phyloP scores from a whole-genome alignment of 805 yeast species.

The Candida pini region DNA sequence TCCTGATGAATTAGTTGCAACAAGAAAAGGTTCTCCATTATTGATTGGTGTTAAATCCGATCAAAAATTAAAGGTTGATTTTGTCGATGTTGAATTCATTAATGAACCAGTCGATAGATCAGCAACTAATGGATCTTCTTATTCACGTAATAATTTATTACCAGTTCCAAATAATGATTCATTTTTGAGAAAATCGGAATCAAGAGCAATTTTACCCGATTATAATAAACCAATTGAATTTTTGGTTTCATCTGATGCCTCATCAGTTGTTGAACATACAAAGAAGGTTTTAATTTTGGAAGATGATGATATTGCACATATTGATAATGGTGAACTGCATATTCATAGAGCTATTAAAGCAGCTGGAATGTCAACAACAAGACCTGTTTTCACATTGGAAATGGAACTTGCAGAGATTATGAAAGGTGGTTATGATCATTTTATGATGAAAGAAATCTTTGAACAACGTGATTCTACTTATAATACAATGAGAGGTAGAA shows the following conservation, averaged over 20 bases:
- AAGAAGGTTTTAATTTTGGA: slow-evolving; percentile 93
- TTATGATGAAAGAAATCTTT: slow-evolving; percentile 97
- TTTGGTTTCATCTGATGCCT: slow-evolving; percentile 93
- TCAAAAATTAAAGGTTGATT: slow-evolving; percentile 91
- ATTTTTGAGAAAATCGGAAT: slow-evolving; percentile 39
- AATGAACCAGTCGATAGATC: slow-evolving; percentile 41
- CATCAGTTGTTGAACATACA: slow-evolving; percentile 94
- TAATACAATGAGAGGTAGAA: slow-evolving; percentile 99
- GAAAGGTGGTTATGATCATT: slow-evolving; percentile 95
- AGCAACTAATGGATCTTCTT: slow-evolving; percentile 8
- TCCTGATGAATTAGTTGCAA: slow-evolving; percentile 94
- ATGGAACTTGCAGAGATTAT: slow-evolving; percentile 95
- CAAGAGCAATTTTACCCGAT: slow-evolving; percentile 95
- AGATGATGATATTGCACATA: slow-evolving; percentile 98
- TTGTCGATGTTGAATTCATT: slow-evolving; percentile 96
- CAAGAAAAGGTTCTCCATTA: slow-evolving; percentile 97
- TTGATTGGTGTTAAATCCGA: slow-evolving; percentile 97
- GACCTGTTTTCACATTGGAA: slow-evolving; percentile 95
- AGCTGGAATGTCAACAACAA: slow-evolving; percentile 84
- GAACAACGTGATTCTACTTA: slow-evolving; percentile 98
- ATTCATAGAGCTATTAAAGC: slow-evolving; percentile 92
- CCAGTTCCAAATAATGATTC: slow-evolving; percentile 16
- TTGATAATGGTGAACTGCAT: slow-evolving; percentile 96
- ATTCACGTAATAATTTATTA: slow-evolving; percentile 11
- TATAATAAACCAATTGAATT: slow-evolving; percentile 89